Evolutionary conservation across 352 stramenopile species (phyloP).

Genomic region (Phytophthora sansomeana): DNA sequence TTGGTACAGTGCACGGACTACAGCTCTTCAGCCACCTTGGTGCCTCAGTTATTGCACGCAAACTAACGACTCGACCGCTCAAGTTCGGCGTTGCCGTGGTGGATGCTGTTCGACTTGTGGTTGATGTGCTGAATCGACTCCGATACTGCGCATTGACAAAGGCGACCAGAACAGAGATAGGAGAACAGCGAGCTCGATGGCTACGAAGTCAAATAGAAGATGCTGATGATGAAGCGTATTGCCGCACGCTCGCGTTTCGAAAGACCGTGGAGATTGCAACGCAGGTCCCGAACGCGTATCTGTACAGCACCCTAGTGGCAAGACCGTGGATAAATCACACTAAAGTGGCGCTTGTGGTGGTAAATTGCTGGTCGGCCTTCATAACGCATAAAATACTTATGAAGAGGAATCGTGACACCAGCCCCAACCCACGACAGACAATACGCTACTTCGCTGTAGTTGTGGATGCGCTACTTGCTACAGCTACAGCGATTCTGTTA

Average conservation of each 20-base stretch:
- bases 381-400: constrained; percentile 17
- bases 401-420: not conserved
- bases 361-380: constrained; percentile 47
- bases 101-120: not conserved
- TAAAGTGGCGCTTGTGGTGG: constrained; percentile 49
- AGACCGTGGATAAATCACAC: constrained; percentile 60
- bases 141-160: not conserved
- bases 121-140: not conserved
- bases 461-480: constrained; percentile 14
- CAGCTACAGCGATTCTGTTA: constrained; percentile 8
- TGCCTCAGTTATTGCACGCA: not conserved
- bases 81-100: not conserved
- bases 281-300: constrained; percentile 53
- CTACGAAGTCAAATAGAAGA: not conserved
- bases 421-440: not conserved
- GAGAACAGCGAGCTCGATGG: not conserved
- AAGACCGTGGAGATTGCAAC: constrained; percentile 55
- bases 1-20: constrained; percentile 21
- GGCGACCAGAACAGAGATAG: not conserved
- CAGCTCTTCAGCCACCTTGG: constrained; percentile 16
- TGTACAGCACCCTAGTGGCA: constrained; percentile 48
- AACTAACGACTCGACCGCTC: not conserved
- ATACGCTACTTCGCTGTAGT: constrained; percentile 22
- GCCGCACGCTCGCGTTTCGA: constrained; percentile 33
- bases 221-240: constrained; percentile 40